A percentile compares a stretch with the other conserved stretches of the same genome.
Conservation (phyloP, 192 early-diverging fungal genomes). For the Piromyces sp. region DNA sequence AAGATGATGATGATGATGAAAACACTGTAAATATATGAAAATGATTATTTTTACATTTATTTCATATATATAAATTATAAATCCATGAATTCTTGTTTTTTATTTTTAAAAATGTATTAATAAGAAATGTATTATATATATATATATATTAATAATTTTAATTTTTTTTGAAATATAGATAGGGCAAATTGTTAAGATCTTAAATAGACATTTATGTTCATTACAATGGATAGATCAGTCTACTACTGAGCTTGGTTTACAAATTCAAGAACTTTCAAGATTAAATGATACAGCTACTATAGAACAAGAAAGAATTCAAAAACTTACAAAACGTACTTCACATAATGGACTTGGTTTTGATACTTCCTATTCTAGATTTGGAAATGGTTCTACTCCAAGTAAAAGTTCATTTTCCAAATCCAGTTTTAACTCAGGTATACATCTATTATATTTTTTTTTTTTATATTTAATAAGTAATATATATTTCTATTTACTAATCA, state of each 20-base stretch:
- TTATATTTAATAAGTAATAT: too few species aligned
- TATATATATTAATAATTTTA: too few species aligned
- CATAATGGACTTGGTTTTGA: background rate
- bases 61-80: too few species aligned
- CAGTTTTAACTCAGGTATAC: background rate
- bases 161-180: too few species aligned
- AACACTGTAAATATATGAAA: conserved; percentile 15
- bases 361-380: background rate
- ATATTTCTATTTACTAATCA: too few species aligned
- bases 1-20: conserved; percentile 10
- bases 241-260: conserved; percentile 22
- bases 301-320: background rate
- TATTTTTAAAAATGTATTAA: too few species aligned
- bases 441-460: too few species aligned
- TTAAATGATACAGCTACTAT: background rate
- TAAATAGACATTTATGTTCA: conserved; percentile 78
- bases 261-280: background rate
- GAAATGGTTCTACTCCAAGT: background rate
- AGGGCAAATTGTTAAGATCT: conserved; percentile 66
- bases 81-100: too few species aligned
- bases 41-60: conserved; percentile 1
- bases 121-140: too few species aligned
- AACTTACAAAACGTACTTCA: background rate
- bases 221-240: conserved; percentile 80
- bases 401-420: background rate